Base-by-base conservation (phyloP, 768 basidiomycete species). In the Suillus subluteus region DNA sequence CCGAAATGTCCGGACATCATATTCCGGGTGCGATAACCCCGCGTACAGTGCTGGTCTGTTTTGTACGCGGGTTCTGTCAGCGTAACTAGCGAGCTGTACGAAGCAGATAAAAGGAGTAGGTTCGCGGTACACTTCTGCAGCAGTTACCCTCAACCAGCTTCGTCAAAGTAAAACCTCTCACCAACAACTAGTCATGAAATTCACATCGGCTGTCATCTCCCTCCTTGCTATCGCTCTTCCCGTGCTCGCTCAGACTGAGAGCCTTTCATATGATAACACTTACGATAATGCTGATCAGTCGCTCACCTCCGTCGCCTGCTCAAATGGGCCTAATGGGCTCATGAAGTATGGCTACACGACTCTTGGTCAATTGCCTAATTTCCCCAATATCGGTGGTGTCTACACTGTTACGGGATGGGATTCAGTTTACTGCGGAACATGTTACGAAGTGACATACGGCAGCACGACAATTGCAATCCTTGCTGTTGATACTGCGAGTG, bases 351-450 rank as follows among this genome's bases (percentile, higher is more conserved):
- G 77, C 1, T 81, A 75, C 65, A 72, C 72, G 58, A 79, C 78
- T 6, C 73, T 80, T 58, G 75, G 75, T 3, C 70, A 70, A 7
- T 71, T 80, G 43, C 79, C 78, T 5, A 44, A 8, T 1, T 79
- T 75, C 64, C 79, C 79, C 37, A 54, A 75, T 38, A 23, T 81
- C 61, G 79, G 78, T 8, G 80, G 80, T 37, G 78, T 66, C 48
- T 73, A 71, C 64, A 76, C 74, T 21, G 75, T 79, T 26, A 69
- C 69, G 1, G 72, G 72, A 4, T 80, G 72, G 74, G 40, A 78
- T 67, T 75, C 76, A 6, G 8, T 70, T 3, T 58, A 30, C 0
- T 81, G 80, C 30, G 79, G 82, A 7, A 74, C 74, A n/a, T 80
- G 78, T 46, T 78, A 75, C 62, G 4, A 70, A 1, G 48, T 79